These are phyloP conservation scores for Aspergillus steynii DNA, from an alignment of 495 filamentous ascomycete species.

Conservation along the genomic window DNA sequence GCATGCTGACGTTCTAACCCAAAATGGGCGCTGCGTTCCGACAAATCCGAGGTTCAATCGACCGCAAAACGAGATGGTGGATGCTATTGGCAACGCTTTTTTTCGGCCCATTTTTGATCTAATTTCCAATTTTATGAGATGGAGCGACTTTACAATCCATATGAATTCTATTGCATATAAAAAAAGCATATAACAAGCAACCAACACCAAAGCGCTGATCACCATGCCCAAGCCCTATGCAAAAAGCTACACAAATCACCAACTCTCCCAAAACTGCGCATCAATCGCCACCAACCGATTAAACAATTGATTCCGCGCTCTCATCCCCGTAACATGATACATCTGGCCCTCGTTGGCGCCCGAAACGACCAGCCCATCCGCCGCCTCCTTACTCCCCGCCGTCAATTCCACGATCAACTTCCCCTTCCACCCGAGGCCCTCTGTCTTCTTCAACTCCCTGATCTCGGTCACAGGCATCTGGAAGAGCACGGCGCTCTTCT, in stretches of 20 bases:
- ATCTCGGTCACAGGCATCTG: constrained; percentile 58
- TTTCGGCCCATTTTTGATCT: too few species aligned
- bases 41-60: too few species aligned
- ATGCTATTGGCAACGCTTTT: too few species aligned
- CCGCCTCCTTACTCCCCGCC: constrained; percentile 65
- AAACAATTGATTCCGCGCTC: constrained; percentile 76
- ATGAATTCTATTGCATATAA: too few species aligned
- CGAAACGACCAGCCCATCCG: constrained; percentile 72
- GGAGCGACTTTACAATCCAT: too few species aligned
- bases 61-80: too few species aligned
- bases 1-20: too few species aligned
- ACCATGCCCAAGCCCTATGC: too few species aligned
- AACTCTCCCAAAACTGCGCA: constrained; percentile 83
- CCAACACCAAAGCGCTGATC: too few species aligned
- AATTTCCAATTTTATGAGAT: too few species aligned
- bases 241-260: constrained; percentile 41
- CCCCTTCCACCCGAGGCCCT: constrained; percentile 84
- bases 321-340: constrained; percentile 83
- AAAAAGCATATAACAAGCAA: too few species aligned
- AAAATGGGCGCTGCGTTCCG: too few species aligned
- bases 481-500: constrained; percentile 42
- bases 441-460: constrained; percentile 73
- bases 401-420: constrained; percentile 83
- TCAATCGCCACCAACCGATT: constrained; percentile 80
- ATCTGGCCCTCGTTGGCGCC: constrained; percentile 65